phyloP scores from a whole-genome alignment of 257 asterid genomes.

The Craterostigma plantagineum region DNA sequence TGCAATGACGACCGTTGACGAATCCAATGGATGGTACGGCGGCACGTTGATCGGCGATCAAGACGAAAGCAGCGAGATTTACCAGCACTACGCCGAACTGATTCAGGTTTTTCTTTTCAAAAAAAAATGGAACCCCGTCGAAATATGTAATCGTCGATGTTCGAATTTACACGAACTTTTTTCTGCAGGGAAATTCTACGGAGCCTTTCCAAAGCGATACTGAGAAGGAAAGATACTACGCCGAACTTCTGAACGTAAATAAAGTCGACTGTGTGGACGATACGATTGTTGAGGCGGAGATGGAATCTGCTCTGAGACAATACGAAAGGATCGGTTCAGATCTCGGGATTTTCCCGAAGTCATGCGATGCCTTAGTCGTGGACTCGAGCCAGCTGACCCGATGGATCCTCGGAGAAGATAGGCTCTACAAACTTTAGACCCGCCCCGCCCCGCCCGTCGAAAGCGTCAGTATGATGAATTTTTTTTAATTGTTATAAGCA shows the following conservation, averaged over 20 bases:
- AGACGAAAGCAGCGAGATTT: conserved; percentile 70
- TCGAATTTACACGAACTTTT: neutral
- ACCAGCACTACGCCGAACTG: conserved; percentile 81
- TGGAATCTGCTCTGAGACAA: conserved; percentile 52
- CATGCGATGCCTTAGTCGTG: conserved; percentile 46
- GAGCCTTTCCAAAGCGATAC: conserved; percentile 56
- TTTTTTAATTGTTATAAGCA: no score
- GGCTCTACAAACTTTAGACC: conserved; percentile 28
- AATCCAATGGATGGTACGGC: conserved; percentile 93
- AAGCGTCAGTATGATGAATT: no score
- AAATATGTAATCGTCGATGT: neutral
- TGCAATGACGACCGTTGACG: conserved; percentile 67
- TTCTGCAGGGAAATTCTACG: conserved; percentile 62
- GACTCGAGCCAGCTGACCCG: conserved; percentile 91
- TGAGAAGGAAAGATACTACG: conserved; percentile 66
- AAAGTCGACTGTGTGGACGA: conserved; percentile 42
- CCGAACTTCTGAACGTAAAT: conserved; percentile 38
- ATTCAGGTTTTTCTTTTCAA: conserved; percentile 69
- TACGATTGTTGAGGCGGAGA: conserved; percentile 43
- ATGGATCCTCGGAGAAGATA: conserved; percentile 82
- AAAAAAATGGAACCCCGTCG: conserved; percentile 2
- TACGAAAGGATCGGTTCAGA: conserved; percentile 36
- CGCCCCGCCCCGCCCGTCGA: no score
- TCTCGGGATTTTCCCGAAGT: conserved; percentile 79
- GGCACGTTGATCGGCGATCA: conserved; percentile 85